Conservation (phyloP, 768 basidiomycete species). For the Lactifluus piperatus region DNA sequence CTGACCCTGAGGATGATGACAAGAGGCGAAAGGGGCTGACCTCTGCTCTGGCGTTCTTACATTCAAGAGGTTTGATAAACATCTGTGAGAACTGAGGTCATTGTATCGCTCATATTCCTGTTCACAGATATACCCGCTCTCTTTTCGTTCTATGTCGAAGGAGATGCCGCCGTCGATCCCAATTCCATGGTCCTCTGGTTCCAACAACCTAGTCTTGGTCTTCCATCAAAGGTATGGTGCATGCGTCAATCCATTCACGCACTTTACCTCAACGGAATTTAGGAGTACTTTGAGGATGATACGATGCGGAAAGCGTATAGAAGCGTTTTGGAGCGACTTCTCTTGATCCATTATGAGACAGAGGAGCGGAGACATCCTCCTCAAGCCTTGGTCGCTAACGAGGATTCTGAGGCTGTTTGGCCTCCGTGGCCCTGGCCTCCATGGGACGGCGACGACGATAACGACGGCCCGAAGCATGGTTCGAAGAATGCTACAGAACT, state of each 20-base stretch:
- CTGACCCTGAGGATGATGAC: slow-evolving; percentile 17
- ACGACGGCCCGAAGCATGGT: slow-evolving; percentile 37
- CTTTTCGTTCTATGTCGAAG: slow-evolving; percentile 79
- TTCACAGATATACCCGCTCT: slow-evolving; percentile 64
- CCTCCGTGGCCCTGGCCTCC: slow-evolving; percentile 85
- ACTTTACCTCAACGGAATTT: slow-evolving; percentile 1
- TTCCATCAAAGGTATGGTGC: slow-evolving; percentile 72
- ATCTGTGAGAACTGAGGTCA: not conserved
- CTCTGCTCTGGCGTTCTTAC: slow-evolving; percentile 74
- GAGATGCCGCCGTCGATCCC: slow-evolving; percentile 80
- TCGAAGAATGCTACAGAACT: slow-evolving; percentile 51
- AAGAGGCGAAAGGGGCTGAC: slow-evolving; percentile 54
- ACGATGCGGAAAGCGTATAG: slow-evolving; percentile 61
- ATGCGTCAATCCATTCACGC: not conserved
- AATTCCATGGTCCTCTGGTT: slow-evolving; percentile 83
- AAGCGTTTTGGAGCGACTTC: slow-evolving; percentile 55
- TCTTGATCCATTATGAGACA: slow-evolving; percentile 48
- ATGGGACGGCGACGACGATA: slow-evolving; percentile 58
- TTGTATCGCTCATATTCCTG: not conserved
- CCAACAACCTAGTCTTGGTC: slow-evolving; percentile 68
- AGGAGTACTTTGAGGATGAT: slow-evolving; percentile 89
- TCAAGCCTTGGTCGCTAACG: slow-evolving; percentile 23
- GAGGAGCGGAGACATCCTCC: slow-evolving; percentile 30
- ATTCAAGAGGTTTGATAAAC: slow-evolving; percentile 58
- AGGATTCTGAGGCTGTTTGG: slow-evolving; percentile 44